These are phyloP conservation scores for Rhizopogon vesiculosus DNA, from an alignment of 768 basidiomycete species.

Conservation along the genomic window DNA sequence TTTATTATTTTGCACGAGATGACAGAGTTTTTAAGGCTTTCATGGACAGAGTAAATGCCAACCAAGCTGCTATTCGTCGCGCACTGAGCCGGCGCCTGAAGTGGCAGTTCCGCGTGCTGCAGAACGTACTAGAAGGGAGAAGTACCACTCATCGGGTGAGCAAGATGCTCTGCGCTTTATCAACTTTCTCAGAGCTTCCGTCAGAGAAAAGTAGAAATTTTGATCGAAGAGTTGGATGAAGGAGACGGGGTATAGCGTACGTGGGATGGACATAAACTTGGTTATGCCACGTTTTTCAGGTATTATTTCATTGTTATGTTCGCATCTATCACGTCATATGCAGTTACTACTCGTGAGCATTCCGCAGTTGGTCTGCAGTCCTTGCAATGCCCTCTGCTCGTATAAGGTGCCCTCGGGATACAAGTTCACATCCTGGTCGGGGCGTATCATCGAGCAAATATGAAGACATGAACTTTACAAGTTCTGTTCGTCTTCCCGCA, in stretches of 20 bases:
- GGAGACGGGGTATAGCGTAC: slow-evolving; percentile 43
- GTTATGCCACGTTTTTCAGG: background rate
- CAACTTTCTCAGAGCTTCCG: slow-evolving; percentile 5
- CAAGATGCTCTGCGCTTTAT: background rate
- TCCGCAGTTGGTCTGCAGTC: slow-evolving; percentile 5
- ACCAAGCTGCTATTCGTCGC: slow-evolving; percentile 43
- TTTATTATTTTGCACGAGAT: slow-evolving; percentile 93
- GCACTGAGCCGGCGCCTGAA: slow-evolving; percentile 53
- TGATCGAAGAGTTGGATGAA: slow-evolving; percentile 61
- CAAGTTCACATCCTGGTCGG: slow-evolving; percentile 49
- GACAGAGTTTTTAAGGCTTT: slow-evolving; percentile 79
- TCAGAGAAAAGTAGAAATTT: slow-evolving; percentile 60
- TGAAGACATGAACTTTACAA: slow-evolving; percentile 10
- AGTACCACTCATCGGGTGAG: slow-evolving; percentile 63
- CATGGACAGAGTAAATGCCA: slow-evolving; percentile 30
- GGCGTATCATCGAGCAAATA: slow-evolving; percentile 83
- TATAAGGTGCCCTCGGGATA: slow-evolving; percentile 73
- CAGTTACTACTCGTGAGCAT: background rate
- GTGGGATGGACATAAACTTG: background rate
- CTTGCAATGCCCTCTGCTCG: slow-evolving; percentile 40
- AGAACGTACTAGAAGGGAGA: slow-evolving; percentile 61
- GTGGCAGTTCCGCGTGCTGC: slow-evolving; percentile 66
- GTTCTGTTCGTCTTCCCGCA: background rate
- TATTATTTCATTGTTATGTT: slow-evolving; percentile 2
- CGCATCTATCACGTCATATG: slow-evolving; percentile 1